phyloP scores from a whole-genome alignment of 2,329 filamentous ascomycete species.

The Sporothrix inflata region DNA sequence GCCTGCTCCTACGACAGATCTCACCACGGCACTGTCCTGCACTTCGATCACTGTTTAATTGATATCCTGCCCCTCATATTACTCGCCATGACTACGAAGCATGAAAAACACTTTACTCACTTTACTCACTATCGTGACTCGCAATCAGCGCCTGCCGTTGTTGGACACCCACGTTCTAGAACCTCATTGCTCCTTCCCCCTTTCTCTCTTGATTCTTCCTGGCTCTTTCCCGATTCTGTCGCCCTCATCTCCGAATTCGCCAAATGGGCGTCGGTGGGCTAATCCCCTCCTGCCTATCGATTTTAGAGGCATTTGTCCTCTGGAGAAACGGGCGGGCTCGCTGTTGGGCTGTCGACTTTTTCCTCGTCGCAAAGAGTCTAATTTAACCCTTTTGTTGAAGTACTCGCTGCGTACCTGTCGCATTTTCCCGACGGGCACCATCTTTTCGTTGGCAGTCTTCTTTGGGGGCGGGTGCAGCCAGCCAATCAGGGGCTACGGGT shows the following conservation, averaged over 20 bases:
- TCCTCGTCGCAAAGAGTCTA: background rate
- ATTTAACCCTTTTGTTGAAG: constrained; percentile 15
- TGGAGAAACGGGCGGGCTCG: background rate
- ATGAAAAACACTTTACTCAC: background rate
- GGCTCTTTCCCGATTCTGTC: background rate
- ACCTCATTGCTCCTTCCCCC: background rate
- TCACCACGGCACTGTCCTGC: background rate
- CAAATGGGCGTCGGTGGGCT: background rate
- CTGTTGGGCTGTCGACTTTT: background rate
- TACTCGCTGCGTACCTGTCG: constrained; percentile 7
- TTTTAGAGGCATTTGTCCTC: background rate
- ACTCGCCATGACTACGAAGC: background rate
- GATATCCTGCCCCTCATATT: background rate
- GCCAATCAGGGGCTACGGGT: constrained; percentile 22
- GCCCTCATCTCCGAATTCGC: constrained; percentile 16
- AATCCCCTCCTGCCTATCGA: background rate
- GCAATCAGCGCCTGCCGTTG: constrained; percentile 2
- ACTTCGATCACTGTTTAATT: constrained; percentile 2
- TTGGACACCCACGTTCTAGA: background rate
- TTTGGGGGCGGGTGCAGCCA: constrained; percentile 10
- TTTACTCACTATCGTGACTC: background rate
- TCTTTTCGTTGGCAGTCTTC: constrained; percentile 3
- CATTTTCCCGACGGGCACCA: constrained; percentile 6
- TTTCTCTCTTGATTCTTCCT: background rate
- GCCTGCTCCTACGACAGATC: background rate